Percentiles rank a stretch among this genome's conserved stretches.
Evolutionary conservation across 345 rosid genomes (phyloP).

Genomic region (Cardamine occulta): DNA sequence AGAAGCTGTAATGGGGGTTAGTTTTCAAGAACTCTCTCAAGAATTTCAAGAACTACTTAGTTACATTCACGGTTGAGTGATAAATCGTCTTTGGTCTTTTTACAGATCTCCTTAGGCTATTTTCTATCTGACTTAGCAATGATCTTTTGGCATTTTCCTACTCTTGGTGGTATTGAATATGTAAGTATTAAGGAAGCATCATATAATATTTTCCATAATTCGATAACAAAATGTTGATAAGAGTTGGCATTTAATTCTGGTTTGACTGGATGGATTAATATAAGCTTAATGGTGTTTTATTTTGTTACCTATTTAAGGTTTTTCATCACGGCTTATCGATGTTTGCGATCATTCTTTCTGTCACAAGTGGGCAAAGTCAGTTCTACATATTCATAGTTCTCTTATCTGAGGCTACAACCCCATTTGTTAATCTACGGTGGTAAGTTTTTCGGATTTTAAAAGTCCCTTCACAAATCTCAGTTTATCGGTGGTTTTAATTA

Average conservation of each 20-base stretch:
- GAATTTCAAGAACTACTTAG: not conserved
- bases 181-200: constrained; percentile 53
- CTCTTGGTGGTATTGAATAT: constrained; percentile 78
- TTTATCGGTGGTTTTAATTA: not conserved
- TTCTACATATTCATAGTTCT: constrained; percentile 84
- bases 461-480: not conserved
- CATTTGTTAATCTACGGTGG: constrained; percentile 89
- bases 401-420: constrained; percentile 75
- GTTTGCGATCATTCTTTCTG: constrained; percentile 67
- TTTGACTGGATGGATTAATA: not conserved
- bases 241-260: not conserved
- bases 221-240: not conserved
- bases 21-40: constrained; percentile 19
- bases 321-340: constrained; percentile 80
- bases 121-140: constrained; percentile 75
- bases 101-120: constrained; percentile 70
- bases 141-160: constrained; percentile 78
- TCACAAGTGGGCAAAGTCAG: constrained; percentile 74
- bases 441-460: constrained; percentile 36
- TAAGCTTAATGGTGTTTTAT: constrained; percentile 6
- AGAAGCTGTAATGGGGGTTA: constrained; percentile 70
- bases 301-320: constrained; percentile 48
- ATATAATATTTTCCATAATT: not conserved
- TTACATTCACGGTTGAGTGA: not conserved
- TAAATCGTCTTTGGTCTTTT: not conserved